Base-by-base conservation (phyloP, 2,329 filamentous ascomycete species). In the Neonectria coccinea region DNA sequence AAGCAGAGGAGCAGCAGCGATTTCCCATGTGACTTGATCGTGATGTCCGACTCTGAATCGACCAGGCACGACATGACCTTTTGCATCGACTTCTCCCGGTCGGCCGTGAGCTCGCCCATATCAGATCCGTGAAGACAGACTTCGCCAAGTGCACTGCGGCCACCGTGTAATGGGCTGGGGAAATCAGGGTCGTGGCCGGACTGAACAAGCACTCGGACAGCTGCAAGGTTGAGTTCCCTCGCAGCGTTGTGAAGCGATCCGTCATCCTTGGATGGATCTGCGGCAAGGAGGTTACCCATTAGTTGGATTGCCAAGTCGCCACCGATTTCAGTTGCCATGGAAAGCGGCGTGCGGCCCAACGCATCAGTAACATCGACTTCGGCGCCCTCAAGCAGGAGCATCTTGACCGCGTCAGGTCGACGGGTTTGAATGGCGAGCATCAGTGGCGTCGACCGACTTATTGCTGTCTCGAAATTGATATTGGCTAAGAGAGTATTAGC, bases 211-310 rank as follows among this genome's bases (percentile, higher is more conserved):
- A 88, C 79, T 54, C 82, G 81, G 65, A 90, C 85, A 1, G 84
- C 85, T 12, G 84, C 77, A 0, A 89, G 67, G 67, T 90, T 87
- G 20, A 91, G 80, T 51, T 86, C 83, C 12, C 86, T 81, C 0
- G 89, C 85, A 4, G 89, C 87, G 64, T 90, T 89, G 70, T 92
- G 89, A 3, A 92, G 79, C 1, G 88, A 91, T 0, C 89, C 89
- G 64, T 92, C 89, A 62, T 91, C 88, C 45, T 80, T 82, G 2
- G 85, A 83, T 1, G 87, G 85, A 20, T 86, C 85, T 0, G 86
- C 84, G 0, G 83, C 83, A 5, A 90, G 79, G 1, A 91, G 75
- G 56, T 81, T 83, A 2, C 80, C 79, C 84, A 88, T 84, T 76
- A 88, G 85, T 10, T 81, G 79, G 18, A 84, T 84, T 1, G 84